Percentiles rank a stretch among this genome's conserved stretches.
Evolutionary conservation across 2,329 filamentous ascomycete genomes (phyloP).

Genomic region (Trichoderma asperellum): DNA sequence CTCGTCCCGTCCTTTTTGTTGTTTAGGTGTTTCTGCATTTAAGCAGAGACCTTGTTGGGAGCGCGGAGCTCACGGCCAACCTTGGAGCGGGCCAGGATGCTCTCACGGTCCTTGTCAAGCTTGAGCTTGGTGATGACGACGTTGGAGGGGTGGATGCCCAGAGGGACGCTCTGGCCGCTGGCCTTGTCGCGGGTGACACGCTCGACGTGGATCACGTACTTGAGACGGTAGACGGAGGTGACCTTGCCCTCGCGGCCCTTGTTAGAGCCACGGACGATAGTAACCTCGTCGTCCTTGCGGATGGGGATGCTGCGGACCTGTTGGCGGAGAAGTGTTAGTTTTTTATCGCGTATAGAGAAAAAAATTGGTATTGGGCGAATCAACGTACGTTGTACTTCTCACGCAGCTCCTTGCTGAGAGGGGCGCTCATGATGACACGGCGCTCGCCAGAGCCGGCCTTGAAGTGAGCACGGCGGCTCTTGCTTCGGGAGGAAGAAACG

Average conservation of each 20-base stretch:
- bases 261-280: conserved; percentile 87
- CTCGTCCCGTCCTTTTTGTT: conserved; percentile 31
- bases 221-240: conserved; percentile 95
- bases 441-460: conserved; percentile 90
- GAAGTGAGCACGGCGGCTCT: conserved; percentile 99
- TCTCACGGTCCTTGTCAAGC: conserved; percentile 93
- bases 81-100: conserved; percentile 84
- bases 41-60: conserved; percentile 69
- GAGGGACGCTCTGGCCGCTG: conserved; percentile 92
- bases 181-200: conserved; percentile 96
- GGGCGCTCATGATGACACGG: conserved; percentile 95
- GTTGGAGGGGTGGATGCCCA: conserved; percentile 95
- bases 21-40: conserved; percentile 26
- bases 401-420: conserved; percentile 93
- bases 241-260: conserved; percentile 99
- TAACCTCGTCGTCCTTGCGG: conserved; percentile 96
- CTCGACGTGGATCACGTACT: conserved; percentile 97
- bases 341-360: conserved; percentile 19
- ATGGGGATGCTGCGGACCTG: conserved; percentile 94
- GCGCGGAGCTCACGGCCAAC: conserved; percentile 74
- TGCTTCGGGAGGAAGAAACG: conserved; percentile 82
- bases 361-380: neutral
- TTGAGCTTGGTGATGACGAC: conserved; percentile 99
- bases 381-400: conserved; percentile 97
- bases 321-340: neutral